A percentile compares a stretch with the other conserved stretches of the same genome.
Conservation (phyloP, 2,329 filamentous ascomycete genomes). For the Thelonectria rubi region DNA sequence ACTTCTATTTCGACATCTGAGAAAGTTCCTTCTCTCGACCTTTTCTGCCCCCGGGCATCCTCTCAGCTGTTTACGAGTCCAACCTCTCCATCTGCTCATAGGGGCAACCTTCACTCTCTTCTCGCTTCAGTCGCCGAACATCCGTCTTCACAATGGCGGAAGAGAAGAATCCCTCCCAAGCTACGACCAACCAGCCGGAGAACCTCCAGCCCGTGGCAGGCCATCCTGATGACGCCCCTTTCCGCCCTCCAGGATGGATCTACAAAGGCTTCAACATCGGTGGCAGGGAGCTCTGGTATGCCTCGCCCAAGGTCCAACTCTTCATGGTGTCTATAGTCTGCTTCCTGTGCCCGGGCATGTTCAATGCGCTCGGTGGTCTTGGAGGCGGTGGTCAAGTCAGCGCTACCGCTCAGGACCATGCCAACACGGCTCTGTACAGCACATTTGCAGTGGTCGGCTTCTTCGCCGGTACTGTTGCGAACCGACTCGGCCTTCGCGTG, state of each 20-base stretch:
- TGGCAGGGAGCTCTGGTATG: conserved; percentile 70
- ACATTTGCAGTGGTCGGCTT: conserved; percentile 75
- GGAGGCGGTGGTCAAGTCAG: conserved; percentile 68
- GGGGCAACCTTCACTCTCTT: conserved; percentile 1
- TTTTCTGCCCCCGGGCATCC: background rate
- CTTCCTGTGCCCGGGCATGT: conserved; percentile 77
- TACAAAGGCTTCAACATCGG: conserved; percentile 70
- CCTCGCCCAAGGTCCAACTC: conserved; percentile 77
- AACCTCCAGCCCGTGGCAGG: background rate
- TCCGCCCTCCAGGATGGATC: conserved; percentile 68
- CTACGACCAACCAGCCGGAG: conserved; percentile 31
- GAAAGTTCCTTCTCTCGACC: background rate
- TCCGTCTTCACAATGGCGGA: conserved; percentile 39
- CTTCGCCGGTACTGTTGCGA: conserved; percentile 80
- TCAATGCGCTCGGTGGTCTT: conserved; percentile 72
- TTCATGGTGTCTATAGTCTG: conserved; percentile 67
- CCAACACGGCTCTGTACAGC: conserved; percentile 76
- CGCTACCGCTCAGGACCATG: conserved; percentile 65
- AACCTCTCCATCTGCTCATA: conserved; percentile 5
- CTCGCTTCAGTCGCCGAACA: background rate
- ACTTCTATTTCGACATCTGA: conserved; percentile 12
- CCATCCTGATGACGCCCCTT: conserved; percentile 16
- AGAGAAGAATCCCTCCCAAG: conserved; percentile 37
- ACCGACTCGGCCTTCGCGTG: conserved; percentile 74
- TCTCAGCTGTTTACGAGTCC: background rate